A percentile compares a stretch with the other conserved stretches of the same genome.
Evolutionary conservation across 1,284 basidiomycete genomes (phyloP).

Genomic region (Austropuccinia psidii): DNA sequence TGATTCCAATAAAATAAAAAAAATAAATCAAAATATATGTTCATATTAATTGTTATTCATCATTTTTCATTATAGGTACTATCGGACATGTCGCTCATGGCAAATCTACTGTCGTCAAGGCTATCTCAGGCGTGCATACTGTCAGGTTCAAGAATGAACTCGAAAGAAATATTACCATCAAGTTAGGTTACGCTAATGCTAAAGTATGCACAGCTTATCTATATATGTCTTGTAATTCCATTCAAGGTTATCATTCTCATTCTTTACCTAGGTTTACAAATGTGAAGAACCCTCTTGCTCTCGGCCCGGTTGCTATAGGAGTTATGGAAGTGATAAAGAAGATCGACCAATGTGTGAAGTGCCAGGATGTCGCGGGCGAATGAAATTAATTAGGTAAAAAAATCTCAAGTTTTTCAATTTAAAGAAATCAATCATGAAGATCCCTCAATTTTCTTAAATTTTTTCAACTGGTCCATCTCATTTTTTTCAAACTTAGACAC

Average conservation of each 20-base stretch:
- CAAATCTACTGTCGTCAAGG: constrained; percentile 97
- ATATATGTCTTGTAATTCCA: not conserved
- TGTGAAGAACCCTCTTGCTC: constrained; percentile 89
- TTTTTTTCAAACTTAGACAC: constrained; percentile 38
- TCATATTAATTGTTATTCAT: not conserved
- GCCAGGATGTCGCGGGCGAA: constrained; percentile 77
- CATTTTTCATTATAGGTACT: constrained; percentile 42
- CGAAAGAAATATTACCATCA: constrained; percentile 97
- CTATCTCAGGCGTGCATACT: constrained; percentile 98
- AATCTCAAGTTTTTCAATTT: not conserved
- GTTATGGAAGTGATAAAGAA: constrained; percentile 89
- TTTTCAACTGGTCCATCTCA: not conserved
- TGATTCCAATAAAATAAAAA: too few species aligned
- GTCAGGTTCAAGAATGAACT: constrained; percentile 99
- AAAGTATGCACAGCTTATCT: constrained; percentile 58
- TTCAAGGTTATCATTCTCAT: not conserved
- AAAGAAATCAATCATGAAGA: not conserved
- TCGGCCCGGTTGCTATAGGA: constrained; percentile 85
- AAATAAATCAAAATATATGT: too few species aligned
- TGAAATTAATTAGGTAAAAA: constrained; percentile 67
- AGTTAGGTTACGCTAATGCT: constrained; percentile 95
- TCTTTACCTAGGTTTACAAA: constrained; percentile 76
- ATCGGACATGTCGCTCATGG: constrained; percentile 61
- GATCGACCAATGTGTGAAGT: constrained; percentile 85
- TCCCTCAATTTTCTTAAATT: constrained; percentile 11